A percentile compares a stretch with the other conserved stretches of the same genome.
Conservation (phyloP, 176 grass and related monocot species). For the Areca catechu region DNA sequence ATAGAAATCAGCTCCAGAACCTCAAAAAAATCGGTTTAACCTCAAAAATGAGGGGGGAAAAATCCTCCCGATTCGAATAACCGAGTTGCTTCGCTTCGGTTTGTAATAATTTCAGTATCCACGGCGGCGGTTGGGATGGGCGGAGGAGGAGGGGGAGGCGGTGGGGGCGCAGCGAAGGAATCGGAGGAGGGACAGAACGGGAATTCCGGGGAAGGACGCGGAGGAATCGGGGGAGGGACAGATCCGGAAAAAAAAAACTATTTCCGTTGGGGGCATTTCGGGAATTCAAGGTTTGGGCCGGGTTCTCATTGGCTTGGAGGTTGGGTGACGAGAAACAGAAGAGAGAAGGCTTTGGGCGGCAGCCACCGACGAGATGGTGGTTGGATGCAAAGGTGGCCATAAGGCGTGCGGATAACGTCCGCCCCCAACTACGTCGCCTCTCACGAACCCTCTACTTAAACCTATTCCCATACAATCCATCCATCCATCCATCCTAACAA, state of each 20-base stretch:
- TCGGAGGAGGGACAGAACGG: constrained; percentile 6
- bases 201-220: neutral
- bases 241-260: neutral
- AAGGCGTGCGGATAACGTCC: constrained; percentile 32
- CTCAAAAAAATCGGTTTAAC: no score
- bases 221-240: neutral
- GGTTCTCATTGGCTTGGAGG: constrained; percentile 18
- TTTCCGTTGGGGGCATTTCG: neutral
- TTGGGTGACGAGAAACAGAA: no score
- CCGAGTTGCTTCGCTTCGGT: no score
- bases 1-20: no score
- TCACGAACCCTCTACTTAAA: neutral
- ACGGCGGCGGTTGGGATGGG: no score
- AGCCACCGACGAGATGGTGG: constrained; percentile 29
- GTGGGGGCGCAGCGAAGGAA: neutral
- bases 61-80: no score
- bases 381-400: constrained; percentile 33
- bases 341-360: neutral
- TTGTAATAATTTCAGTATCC: no score
- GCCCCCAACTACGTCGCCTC: constrained; percentile 13
- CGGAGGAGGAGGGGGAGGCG: no score
- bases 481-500: no score
- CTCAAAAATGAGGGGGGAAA: no score
- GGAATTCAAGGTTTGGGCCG: neutral
- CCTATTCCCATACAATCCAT: no score